Evolutionary conservation across 192 early-diverging fungal genomes (phyloP).

Genomic region (Gaertneriomyces sp.): DNA sequence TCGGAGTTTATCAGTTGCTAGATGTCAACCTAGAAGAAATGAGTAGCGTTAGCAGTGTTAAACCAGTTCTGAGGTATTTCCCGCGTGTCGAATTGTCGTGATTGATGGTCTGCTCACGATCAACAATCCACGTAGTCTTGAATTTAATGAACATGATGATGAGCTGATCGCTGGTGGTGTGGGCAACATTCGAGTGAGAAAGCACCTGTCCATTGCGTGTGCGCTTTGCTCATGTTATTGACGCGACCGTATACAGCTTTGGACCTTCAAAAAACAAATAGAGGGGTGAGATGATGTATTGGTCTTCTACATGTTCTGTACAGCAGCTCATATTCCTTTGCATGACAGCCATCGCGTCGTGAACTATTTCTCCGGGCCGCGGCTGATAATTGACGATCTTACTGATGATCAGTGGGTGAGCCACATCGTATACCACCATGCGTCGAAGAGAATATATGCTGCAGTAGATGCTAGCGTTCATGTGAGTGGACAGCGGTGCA

Average conservation of each 20-base stretch:
- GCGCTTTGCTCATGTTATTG: neutral
- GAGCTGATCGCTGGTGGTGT: conserved; percentile 46
- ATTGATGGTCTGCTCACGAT: neutral
- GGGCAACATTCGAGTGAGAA: conserved; percentile 38
- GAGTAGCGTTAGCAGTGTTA: conserved; percentile 33
- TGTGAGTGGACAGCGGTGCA: conserved; percentile 21
- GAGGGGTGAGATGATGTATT: neutral
- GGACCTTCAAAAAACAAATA: conserved; percentile 28
- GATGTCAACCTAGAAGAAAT: conserved; percentile 39
- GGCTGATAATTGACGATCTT: conserved; percentile 44
- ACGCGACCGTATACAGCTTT: conserved; percentile 25
- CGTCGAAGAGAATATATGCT: conserved; percentile 37
- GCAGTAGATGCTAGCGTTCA: conserved; percentile 40
- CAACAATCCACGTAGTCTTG: conserved; percentile 31
- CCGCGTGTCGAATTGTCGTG: neutral
- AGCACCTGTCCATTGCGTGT: neutral
- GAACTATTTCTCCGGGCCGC: conserved; percentile 31
- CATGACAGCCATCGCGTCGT: conserved; percentile 12
- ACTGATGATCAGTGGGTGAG: conserved; percentile 46
- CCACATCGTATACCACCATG: conserved; percentile 23
- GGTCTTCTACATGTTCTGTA: too few species aligned
- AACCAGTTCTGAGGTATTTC: conserved; percentile 47
- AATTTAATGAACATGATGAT: conserved; percentile 35
- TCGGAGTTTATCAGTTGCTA: conserved; percentile 27
- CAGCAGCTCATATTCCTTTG: neutral